Evolutionary conservation across 768 basidiomycete species (phyloP), one percentile per base, ranked within the genome.

Genomic region (Roridomyces roridus): DNA sequence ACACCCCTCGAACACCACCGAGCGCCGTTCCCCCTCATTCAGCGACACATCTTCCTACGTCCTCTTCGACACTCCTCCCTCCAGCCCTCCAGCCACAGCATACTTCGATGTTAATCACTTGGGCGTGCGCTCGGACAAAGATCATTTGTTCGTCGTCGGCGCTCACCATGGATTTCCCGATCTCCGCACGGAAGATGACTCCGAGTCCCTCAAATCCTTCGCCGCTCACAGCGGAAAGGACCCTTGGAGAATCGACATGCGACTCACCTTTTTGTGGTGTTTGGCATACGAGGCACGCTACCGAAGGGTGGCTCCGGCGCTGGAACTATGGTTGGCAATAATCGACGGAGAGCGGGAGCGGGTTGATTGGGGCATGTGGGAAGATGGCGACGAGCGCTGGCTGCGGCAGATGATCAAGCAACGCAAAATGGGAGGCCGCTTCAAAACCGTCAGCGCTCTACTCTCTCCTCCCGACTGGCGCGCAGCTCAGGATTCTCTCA

Each of bases 231-330:
- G 43, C 15, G 48, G 21, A 18, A n/a, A 6, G 21, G 53, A 55
- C 17, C 24, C 46, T 36, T 60, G 59, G 59, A 46, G 15, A 12
- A 23, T 60, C 11, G 59, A 60, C 48, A 50, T 60, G 43, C 59
- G 59, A 1, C 53, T 60, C 35, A 60, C 59, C 18, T 53, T 60
- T 29, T 20, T 60, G 45, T 60, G 59, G 59, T 60, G 59, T 28
- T 45, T 60, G 5, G 52, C 59, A 4, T 60, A 54, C 48, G 53
- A 60, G 28, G 59, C 59, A 41, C 53, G 53, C 25, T 41, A 36
- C 23, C 45, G 49, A 5, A 49, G 41, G 45, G 43, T 29, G 20
- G 42, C 34, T 10, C 47, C 52, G 1, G 59, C 59, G 9, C 53
- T 60, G 3, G 59, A 55, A 25, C 53, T 60, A 8, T 60, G 59